Evolutionary conservation across 352 stramenopile genomes (phyloP).

Genomic region (Phytophthora parvispora): DNA sequence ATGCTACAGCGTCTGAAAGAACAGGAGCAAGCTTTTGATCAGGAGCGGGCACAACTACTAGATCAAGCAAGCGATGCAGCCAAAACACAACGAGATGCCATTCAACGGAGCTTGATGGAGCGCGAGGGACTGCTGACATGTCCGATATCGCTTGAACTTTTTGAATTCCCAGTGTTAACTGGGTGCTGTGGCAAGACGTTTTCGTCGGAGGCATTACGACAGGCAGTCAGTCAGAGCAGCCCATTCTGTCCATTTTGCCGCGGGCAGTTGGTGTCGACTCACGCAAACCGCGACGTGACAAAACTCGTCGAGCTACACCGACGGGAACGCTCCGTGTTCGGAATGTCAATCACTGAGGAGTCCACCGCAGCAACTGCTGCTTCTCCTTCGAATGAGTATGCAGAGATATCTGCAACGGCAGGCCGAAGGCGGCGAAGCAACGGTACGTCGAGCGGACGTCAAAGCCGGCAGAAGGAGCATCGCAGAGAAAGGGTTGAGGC

Average conservation of each 20-base stretch:
- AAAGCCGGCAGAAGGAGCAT: conserved; percentile 17
- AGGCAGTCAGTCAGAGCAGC: neutral
- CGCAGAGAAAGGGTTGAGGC: conserved; percentile 15
- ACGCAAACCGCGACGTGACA: conserved; percentile 15
- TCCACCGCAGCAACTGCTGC: neutral
- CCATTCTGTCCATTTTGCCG: conserved; percentile 19
- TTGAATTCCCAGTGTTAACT: conserved; percentile 15
- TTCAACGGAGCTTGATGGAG: conserved; percentile 3
- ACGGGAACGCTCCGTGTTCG: conserved; percentile 15
- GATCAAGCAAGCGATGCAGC: conserved; percentile 13
- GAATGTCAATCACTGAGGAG: neutral
- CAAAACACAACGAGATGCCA: conserved; percentile 9
- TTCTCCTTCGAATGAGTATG: neutral
- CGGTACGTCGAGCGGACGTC: conserved; percentile 6
- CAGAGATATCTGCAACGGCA: neutral
- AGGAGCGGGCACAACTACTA: conserved; percentile 4
- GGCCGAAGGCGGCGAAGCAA: conserved; percentile 2
- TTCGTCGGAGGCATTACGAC: neutral
- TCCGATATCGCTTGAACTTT: conserved; percentile 26
- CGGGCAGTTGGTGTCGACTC: neutral
- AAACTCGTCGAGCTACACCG: conserved; percentile 27
- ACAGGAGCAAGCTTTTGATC: conserved; percentile 7
- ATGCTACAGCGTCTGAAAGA: conserved; percentile 8
- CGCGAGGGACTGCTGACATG: conserved; percentile 16
- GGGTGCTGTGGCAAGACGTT: conserved; percentile 26